Evolutionary conservation across 805 yeast genomes (phyloP).

Genomic region (Myxozyma sirexii): DNA sequence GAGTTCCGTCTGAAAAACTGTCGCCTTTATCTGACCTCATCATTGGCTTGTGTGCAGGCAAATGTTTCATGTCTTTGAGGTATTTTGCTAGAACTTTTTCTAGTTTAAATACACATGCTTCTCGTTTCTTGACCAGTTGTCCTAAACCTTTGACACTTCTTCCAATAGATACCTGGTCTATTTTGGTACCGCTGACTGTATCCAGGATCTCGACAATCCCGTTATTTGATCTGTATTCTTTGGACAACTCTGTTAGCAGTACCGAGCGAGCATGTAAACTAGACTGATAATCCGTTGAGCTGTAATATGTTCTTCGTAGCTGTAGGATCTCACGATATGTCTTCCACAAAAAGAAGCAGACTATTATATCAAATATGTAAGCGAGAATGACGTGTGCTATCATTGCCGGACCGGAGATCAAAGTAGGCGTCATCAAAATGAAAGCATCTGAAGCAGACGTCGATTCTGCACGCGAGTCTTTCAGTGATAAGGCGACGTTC

Average conservation of each 20-base stretch:
- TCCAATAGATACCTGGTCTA: conserved; percentile 40
- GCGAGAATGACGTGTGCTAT: conserved; percentile 43
- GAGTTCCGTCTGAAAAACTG: conserved; percentile 16
- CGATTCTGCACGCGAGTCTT: conserved; percentile 22
- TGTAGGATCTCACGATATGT: conserved; percentile 38
- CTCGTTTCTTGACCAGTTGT: conserved; percentile 37
- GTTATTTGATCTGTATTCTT: conserved; percentile 33
- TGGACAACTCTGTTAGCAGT: conserved; percentile 41
- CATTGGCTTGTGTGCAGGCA: conserved; percentile 37
- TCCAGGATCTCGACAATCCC: conserved; percentile 35
- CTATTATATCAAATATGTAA: conserved; percentile 39
- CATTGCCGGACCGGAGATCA: conserved; percentile 40
- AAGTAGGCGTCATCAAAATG: conserved; percentile 44
- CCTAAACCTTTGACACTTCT: conserved; percentile 39
- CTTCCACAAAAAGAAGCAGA: conserved; percentile 39
- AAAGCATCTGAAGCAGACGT: conserved; percentile 41
- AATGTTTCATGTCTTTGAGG: conserved; percentile 35
- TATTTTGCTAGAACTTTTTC: conserved; percentile 41
- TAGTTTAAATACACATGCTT: conserved; percentile 33
- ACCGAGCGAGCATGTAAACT: conserved; percentile 41
- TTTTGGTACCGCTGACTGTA: background rate
- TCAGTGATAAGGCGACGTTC: conserved; percentile 42
- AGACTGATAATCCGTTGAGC: conserved; percentile 35
- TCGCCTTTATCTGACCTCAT: conserved; percentile 23
- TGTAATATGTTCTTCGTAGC: conserved; percentile 36